These are phyloP conservation scores for Hippophae rhamnoides DNA, from an alignment of 306 rosid species.

Conservation along the genomic window DNA sequence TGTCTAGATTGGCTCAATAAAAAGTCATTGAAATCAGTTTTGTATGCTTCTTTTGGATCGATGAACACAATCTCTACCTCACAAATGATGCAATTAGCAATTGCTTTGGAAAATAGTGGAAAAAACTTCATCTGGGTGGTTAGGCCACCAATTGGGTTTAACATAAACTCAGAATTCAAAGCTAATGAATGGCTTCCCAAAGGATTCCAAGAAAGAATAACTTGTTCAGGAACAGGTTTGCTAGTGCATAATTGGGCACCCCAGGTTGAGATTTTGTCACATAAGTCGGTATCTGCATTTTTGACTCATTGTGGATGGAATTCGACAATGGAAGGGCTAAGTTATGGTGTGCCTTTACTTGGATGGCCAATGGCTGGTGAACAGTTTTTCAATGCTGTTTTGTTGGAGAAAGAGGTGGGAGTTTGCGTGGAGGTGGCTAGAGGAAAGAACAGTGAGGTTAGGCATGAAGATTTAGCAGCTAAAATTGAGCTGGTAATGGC, in stretches of 20 bases:
- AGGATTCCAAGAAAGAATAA: slow-evolving; percentile 35
- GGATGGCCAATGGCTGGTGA: slow-evolving; percentile 88
- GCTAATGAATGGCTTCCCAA: slow-evolving; percentile 47
- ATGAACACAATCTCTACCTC: slow-evolving; percentile 53
- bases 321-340: slow-evolving; percentile 55
- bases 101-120: slow-evolving; percentile 37
- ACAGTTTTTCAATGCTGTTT: slow-evolving; percentile 50
- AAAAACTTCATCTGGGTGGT: slow-evolving; percentile 59
- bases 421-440: slow-evolving; percentile 66
- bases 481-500: slow-evolving; percentile 42
- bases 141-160: slow-evolving; percentile 54
- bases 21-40: slow-evolving; percentile 41
- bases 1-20: slow-evolving; percentile 41
- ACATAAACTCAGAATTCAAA: slow-evolving; percentile 54
- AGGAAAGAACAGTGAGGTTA: slow-evolving; percentile 47
- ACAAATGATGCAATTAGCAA: slow-evolving; percentile 56
- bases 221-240: slow-evolving; percentile 25
- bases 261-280: slow-evolving; percentile 53
- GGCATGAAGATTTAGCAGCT: slow-evolving; percentile 22
- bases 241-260: slow-evolving; percentile 62
- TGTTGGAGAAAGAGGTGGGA: slow-evolving; percentile 49
- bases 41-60: slow-evolving; percentile 59
- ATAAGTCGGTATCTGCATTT: slow-evolving; percentile 37
- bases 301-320: slow-evolving; percentile 81
- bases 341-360: slow-evolving; percentile 48